Conservation (phyloP, 2,329 filamentous ascomycete genomes). For the Hypoxylon sp. region DNA sequence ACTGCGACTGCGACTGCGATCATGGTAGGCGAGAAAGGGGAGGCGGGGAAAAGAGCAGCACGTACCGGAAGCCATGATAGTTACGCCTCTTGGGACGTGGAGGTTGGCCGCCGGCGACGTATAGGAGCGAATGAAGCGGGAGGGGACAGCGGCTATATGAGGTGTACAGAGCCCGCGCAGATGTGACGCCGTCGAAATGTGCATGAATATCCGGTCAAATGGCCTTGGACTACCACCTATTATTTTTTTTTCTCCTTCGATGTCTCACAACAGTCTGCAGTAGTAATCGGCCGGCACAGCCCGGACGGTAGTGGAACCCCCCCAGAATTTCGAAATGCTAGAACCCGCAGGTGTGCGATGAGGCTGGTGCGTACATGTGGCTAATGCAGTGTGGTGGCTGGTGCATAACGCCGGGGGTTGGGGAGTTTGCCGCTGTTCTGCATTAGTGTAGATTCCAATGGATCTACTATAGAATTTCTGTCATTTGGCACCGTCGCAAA, state of each 20-base stretch:
- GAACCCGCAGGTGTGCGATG: conserved; percentile 10
- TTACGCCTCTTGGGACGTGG: conserved; percentile 38
- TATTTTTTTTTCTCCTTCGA: conserved; percentile 23
- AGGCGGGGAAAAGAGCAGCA: conserved; percentile 17
- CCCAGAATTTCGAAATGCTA: conserved; percentile 1
- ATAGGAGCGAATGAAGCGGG: conserved; percentile 14
- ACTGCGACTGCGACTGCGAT: no score
- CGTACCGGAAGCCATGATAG: conserved; percentile 53
- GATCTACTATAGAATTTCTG: conserved; percentile 6
- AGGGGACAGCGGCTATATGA: conserved; percentile 26
- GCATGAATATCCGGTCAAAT: conserved; percentile 31
- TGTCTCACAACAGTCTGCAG: conserved; percentile 33
- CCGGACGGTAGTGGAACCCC: conserved; percentile 27
- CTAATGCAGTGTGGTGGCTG: conserved; percentile 18
- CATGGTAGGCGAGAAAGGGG: neutral
- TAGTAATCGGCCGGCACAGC: conserved; percentile 19
- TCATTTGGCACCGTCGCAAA: conserved; percentile 26
- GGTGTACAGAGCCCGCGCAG: conserved; percentile 26
- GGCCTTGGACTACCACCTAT: conserved; percentile 20
- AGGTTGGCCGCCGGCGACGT: conserved; percentile 32
- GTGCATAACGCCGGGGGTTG: conserved; percentile 5
- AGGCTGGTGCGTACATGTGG: conserved; percentile 14
- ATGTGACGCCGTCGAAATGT: conserved; percentile 27
- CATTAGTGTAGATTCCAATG: conserved; percentile 20
- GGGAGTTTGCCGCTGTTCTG: conserved; percentile 21